Evolutionary conservation across 1,139 yeast genomes (phyloP).

Genomic region (Protomyces inouyei): DNA sequence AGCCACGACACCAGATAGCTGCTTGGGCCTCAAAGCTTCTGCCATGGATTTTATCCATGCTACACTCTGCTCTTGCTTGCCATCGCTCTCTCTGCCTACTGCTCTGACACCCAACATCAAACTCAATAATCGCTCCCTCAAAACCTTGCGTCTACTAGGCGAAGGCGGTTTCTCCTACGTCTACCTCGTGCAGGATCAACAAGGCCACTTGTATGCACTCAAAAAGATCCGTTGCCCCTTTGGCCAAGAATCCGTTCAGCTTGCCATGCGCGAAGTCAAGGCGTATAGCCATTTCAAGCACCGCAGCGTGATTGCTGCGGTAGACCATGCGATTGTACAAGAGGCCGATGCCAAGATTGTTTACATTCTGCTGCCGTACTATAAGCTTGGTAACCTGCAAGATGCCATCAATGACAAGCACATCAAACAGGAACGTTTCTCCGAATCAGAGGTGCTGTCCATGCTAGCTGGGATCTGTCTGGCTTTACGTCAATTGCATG

Average conservation of each 20-base stretch:
- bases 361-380: slow-evolving; percentile 73
- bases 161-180: slow-evolving; percentile 90
- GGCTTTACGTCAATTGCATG: slow-evolving; percentile 71
- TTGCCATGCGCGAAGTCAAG: slow-evolving; percentile 71
- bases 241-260: slow-evolving; percentile 67
- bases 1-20: too few relatives aligned
- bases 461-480: slow-evolving; percentile 65
- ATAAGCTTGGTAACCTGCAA: slow-evolving; percentile 59
- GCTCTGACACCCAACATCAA: background rate
- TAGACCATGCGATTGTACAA: slow-evolving; percentile 62
- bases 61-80: background rate
- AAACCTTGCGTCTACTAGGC: slow-evolving; percentile 65
- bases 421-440: slow-evolving; percentile 50
- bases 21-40: too few relatives aligned
- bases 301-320: slow-evolving; percentile 56
- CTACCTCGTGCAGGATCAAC: slow-evolving; percentile 59
- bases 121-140: background rate
- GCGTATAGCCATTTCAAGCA: slow-evolving; percentile 66
- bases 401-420: slow-evolving; percentile 65
- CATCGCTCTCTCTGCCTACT: background rate
- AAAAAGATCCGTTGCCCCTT: slow-evolving; percentile 85
- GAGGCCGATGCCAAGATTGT: slow-evolving; percentile 75
- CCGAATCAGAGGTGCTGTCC: slow-evolving; percentile 58
- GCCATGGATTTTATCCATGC: background rate
- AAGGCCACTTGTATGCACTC: slow-evolving; percentile 59